Evolutionary conservation across 441 rosid species (phyloP).

Genomic region (Syzygium syzygioides): DNA sequence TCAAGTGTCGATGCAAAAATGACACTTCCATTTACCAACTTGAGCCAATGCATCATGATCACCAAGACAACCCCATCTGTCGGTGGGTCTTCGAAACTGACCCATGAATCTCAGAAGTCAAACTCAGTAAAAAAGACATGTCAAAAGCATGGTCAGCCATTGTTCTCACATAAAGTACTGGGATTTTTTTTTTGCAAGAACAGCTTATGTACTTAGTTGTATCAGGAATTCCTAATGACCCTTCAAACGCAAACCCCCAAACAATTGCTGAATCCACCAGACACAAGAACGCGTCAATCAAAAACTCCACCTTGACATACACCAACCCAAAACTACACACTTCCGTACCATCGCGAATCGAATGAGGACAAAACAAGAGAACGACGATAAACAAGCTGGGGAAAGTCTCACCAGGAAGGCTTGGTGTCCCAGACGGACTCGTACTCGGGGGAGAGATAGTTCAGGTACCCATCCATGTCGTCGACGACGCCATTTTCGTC

Average conservation of each 20-base stretch:
- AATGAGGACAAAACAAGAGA: neutral
- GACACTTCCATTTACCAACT: neutral
- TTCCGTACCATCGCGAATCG: neutral
- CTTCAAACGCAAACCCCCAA: neutral
- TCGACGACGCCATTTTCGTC: constrained; percentile 64
- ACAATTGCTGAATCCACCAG: neutral
- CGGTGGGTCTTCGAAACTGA: neutral
- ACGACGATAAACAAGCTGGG: neutral
- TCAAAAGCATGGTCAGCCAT: neutral
- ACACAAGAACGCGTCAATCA: neutral
- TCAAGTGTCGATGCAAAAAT: neutral
- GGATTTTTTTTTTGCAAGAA: neutral
- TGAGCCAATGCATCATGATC: neutral
- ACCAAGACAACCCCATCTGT: neutral
- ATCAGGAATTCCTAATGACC: neutral
- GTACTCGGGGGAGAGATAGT: constrained; percentile 82
- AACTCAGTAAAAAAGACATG: neutral
- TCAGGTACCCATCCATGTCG: constrained; percentile 85
- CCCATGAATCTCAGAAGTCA: neutral
- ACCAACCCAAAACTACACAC: neutral
- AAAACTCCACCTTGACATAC: neutral
- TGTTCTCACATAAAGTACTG: neutral
- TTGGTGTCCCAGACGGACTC: constrained; percentile 99
- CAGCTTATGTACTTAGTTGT: neutral
- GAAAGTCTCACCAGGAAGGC: constrained; percentile 60